These are phyloP conservation scores for Solanum habrochaites DNA, from an alignment of 257 asterid species.

Conservation along the genomic window DNA sequence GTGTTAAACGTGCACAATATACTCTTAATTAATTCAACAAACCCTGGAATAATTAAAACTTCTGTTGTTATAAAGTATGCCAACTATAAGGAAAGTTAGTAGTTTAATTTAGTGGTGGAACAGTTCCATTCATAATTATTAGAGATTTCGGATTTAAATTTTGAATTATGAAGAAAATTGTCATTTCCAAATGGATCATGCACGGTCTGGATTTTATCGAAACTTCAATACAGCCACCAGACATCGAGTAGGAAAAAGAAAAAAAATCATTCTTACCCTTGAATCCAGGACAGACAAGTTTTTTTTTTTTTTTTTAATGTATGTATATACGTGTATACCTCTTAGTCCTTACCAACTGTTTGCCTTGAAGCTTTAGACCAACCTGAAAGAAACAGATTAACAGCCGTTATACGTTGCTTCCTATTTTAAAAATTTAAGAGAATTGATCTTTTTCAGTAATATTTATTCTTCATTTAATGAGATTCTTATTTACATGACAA, in stretches of 20 bases:
- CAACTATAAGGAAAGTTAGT: background rate
- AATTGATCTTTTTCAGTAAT: background rate
- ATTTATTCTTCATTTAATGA: background rate
- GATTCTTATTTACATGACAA: background rate
- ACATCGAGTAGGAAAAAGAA: background rate
- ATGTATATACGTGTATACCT: background rate
- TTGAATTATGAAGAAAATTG: too few species aligned
- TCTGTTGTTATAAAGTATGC: background rate
- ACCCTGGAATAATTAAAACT: background rate
- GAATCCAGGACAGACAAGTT: background rate
- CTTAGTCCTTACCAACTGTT: background rate
- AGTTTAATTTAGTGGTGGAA: background rate
- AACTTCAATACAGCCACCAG: background rate
- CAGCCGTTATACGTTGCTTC: background rate
- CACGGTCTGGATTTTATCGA: accelerated
- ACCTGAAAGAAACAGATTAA: conserved; percentile 19
- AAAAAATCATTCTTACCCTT: background rate
- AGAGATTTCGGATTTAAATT: accelerated
- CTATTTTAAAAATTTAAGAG: too few species aligned
- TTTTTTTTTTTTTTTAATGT: background rate
- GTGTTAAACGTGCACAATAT: background rate
- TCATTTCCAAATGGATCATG: accelerated
- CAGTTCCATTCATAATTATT: background rate
- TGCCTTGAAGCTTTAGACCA: conserved; percentile 3
- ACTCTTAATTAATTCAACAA: background rate